Evolutionary conservation across 2,329 filamentous ascomycete genomes (phyloP), one percentile per base, ranked within the genome.

Genomic region (Cladosporium velox): DNA sequence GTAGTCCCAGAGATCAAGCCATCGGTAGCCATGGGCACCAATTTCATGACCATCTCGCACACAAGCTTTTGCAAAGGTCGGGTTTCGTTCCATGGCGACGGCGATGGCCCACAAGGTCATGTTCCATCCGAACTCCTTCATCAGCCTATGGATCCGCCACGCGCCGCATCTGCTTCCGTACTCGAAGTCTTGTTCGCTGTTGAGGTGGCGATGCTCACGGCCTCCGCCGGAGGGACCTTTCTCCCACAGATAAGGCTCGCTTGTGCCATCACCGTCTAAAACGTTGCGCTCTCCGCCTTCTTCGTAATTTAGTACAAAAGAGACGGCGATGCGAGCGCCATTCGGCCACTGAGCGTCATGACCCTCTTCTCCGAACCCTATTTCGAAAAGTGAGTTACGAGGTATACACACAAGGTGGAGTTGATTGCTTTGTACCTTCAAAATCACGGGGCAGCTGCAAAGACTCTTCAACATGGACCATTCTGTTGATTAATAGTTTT

Each of bases 241-340:
- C 67, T 84, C 80, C 62, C 77, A 76, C 11, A 80, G 73, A 61
- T 75, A 76, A 8, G 74, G 73, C 69, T 82, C 80, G 32, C 73
- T 74, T 28, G 77, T 73, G 35, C 74, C 74, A 64, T 82, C 80
- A 34, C 80, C 80, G 35, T 74, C 71, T 11, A 80, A 70, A 10
- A 81, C 74, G 30, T 71, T 76, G 34, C 77, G 75, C 67, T 81
- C 79, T 58, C 76, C 78, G 64, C 79, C 77, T 74, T 81, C 79
- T 71, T 81, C 80, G 65, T 82, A 81, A 72, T 82, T 82, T 66
- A 82, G 77, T 44, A 82, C 79, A 67, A 82, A 82, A 0, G 79
- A 80, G 63, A 71, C 75, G 18, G 79, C 79, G n/a, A 81, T 80
- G 64, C 79, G 79, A 65, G 79, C 78, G 28, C 75, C 72, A 65